Evolutionary conservation across 352 stramenopile species (phyloP).

Genomic region (Elongisporangium senticosum): DNA sequence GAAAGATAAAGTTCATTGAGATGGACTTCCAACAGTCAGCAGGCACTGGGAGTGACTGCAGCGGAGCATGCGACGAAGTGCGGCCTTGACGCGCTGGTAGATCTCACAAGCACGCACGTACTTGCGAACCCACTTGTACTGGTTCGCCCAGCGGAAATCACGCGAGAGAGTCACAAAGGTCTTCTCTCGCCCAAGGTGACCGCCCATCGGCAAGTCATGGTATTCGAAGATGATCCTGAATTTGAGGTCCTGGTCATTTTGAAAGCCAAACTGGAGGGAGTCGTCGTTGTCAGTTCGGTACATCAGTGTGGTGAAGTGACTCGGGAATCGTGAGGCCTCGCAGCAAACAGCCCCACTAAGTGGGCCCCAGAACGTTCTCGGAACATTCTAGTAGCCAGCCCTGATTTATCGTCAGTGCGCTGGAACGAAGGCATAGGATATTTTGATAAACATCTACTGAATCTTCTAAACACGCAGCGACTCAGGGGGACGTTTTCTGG

Average conservation of each 20-base stretch:
- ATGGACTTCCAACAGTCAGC: constrained; percentile 7
- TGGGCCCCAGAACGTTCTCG: too few relatives aligned
- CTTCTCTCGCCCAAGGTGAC: constrained; percentile 18
- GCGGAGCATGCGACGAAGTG: constrained; percentile 3
- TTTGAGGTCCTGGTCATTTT: constrained; percentile 7
- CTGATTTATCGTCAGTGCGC: too few relatives aligned
- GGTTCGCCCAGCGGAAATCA: constrained; percentile 15
- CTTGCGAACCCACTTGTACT: constrained; percentile 20
- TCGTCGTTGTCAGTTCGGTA: constrained; percentile 6
- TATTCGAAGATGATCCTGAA: constrained; percentile 11
- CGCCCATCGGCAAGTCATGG: constrained; percentile 8
- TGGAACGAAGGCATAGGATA: too few relatives aligned
- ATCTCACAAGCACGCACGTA: constrained; percentile 10
- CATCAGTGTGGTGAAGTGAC: too few relatives aligned
- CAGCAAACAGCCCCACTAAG: too few relatives aligned
- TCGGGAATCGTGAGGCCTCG: too few relatives aligned
- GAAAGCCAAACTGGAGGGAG: constrained; percentile 5
- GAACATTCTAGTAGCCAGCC: too few relatives aligned
- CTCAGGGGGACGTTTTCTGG: too few relatives aligned
- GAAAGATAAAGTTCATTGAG: constrained; percentile 17
- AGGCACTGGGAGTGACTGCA: constrained; percentile 10
- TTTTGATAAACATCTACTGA: too few relatives aligned
- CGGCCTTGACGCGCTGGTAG: constrained; percentile 14
- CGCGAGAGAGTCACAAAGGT: constrained; percentile 8
- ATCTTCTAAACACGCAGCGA: too few relatives aligned